phyloP scores from a whole-genome alignment of 208 protist species.

The Herpetomonas tarakana region DNA sequence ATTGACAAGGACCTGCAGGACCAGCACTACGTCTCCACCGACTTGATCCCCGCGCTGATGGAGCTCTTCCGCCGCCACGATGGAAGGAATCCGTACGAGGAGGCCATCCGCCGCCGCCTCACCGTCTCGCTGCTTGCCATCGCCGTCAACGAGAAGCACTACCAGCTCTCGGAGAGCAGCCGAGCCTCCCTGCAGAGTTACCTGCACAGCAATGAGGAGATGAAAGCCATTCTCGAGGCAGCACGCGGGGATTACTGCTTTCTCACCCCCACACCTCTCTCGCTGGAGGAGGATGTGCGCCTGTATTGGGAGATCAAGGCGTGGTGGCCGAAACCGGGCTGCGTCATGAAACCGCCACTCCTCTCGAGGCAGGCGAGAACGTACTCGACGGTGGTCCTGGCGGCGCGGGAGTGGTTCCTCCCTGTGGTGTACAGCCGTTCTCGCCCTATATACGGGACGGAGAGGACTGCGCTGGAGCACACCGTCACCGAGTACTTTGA shows the following conservation, averaged over 20 bases:
- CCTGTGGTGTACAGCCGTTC: conserved; percentile 72
- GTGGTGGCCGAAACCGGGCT: conserved; percentile 82
- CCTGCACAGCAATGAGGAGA: conserved; percentile 38
- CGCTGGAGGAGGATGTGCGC: conserved; percentile 37
- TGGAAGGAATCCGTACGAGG: conserved; percentile 32
- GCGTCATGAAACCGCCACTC: conserved; percentile 43
- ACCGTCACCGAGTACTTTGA: conserved; percentile 74
- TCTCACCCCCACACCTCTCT: conserved; percentile 5
- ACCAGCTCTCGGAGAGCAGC: conserved; percentile 40
- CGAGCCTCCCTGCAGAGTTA: conserved; percentile 37
- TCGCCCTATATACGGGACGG: conserved; percentile 64
- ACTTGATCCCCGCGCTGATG: conserved; percentile 74
- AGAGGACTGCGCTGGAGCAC: conserved; percentile 47
- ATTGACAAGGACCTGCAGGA: conserved; percentile 80
- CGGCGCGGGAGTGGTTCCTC: conserved; percentile 25
- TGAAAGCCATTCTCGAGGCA: conserved; percentile 31
- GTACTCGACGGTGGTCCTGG: not conserved
- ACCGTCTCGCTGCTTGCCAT: conserved; percentile 56
- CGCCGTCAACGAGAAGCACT: conserved; percentile 63
- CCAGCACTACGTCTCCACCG: conserved; percentile 51
- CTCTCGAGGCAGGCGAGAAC: conserved; percentile 8
- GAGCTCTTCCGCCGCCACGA: conserved; percentile 42
- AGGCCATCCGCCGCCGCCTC: conserved; percentile 42
- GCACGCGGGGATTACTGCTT: not conserved
- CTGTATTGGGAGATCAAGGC: conserved; percentile 61